Base-by-base conservation (phyloP, 805 yeast genomes). In the Candida coquimbonensis region DNA sequence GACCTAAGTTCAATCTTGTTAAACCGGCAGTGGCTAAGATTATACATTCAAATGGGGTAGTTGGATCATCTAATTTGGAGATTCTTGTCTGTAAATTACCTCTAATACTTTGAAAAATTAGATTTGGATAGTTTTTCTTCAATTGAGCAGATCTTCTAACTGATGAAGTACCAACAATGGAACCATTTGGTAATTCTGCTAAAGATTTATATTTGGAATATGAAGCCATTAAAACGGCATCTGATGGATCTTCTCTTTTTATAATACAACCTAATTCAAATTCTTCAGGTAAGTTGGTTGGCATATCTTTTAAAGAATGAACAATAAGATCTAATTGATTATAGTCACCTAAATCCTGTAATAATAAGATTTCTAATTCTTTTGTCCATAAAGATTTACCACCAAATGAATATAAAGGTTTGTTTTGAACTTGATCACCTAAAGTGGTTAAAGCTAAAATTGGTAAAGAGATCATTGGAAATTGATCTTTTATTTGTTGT, bases 361-460 rank as follows among this genome's bases (percentile, higher is more conserved):
- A 73, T 36, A 91, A 68, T 41, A 89, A 68, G 24, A 81, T 81
- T 66, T 93, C 99, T 47, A 93, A 72, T 65, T 93, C 99, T 60
- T 87, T 86, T 3, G 99, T 93, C 99, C 99, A 93, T 24, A 93
- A 65, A 0, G 96, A 80, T 63, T 93, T 93, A 25, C 99, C 99
- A 38, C 97, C 98, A 66, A 93, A 93, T 5, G 96, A 78, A 64
- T 91, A 93, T 42, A 93, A 71, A 8, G 99, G 96, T 61, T 80
- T 82, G 59, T 74, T 77, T 60, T 81, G 93, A 29, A 85, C 82
- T 60, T 87, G 84, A 68, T 93, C 99, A 25, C 98, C 99, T 33
- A 93, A 70, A 1, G 99, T 91, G 44, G 83, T 75, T 35, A 87
- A 73, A 4, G 96, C 90, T 12, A 86, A 66, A 21, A 93, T 82